These are phyloP conservation scores for Cucumis hystrix DNA, from an alignment of 306 rosid species.

Conservation along the genomic window DNA sequence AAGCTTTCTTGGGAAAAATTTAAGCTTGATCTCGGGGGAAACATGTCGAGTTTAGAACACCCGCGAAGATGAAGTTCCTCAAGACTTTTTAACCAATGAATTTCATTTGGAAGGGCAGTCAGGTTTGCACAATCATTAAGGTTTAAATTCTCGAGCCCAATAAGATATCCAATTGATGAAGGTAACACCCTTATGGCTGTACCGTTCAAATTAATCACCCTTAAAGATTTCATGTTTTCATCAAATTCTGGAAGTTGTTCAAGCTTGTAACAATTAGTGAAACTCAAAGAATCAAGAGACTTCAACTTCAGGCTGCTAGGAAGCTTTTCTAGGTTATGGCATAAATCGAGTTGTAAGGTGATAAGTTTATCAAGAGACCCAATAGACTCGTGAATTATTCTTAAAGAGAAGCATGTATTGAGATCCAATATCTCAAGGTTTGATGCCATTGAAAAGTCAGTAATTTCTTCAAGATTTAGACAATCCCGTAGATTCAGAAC, in stretches of 20 bases:
- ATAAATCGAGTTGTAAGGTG: too few species aligned
- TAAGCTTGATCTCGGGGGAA: background rate
- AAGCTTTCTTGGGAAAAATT: too few species aligned
- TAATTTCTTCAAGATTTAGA: too few species aligned
- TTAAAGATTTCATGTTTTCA: background rate
- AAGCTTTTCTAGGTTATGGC: background rate
- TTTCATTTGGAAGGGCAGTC: background rate
- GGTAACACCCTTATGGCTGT: background rate
- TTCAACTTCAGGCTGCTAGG: background rate
- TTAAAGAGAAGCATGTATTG: background rate
- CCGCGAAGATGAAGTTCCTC: background rate
- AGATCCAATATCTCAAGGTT: background rate
- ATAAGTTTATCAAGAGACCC: background rate
- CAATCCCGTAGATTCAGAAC: too few species aligned
- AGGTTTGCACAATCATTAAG: background rate
- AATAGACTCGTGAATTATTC: background rate
- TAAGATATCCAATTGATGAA: background rate
- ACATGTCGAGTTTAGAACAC: background rate
- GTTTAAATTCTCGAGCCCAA: background rate
- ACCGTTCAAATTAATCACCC: background rate
- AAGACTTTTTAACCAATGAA: background rate
- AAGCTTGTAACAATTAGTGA: fast-evolving
- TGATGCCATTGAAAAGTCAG: too few species aligned
- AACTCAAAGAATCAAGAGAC: background rate
- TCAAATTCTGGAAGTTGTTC: background rate